phyloP scores from a whole-genome alignment of 345 rosid genomes.

The Linum usitatissimum region DNA sequence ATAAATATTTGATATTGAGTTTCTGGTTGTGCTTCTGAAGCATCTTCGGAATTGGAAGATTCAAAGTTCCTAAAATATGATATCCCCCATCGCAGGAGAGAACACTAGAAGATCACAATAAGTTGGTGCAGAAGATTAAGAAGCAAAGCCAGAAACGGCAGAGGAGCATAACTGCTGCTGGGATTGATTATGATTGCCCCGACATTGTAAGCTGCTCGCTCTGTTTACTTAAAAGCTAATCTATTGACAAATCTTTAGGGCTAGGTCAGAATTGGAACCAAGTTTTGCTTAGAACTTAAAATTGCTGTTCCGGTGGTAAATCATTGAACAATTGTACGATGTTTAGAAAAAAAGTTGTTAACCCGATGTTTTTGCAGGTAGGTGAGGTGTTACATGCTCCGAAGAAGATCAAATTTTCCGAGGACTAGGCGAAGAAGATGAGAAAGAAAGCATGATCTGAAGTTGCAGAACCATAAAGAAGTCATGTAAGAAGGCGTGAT shows the following conservation, averaged over 20 bases:
- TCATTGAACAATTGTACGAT: too few relatives aligned
- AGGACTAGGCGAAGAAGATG: conserved; percentile 25
- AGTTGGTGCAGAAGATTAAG: conserved; percentile 53
- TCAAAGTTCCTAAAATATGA: neutral
- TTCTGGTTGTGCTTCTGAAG: neutral
- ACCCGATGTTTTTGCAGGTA: conserved; percentile 33
- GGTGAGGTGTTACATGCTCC: conserved; percentile 45
- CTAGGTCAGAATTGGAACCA: too few relatives aligned
- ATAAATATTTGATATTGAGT: neutral
- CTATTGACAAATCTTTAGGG: neutral
- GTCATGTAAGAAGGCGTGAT: neutral
- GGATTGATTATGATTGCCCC: conserved; percentile 62
- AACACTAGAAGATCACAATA: conserved; percentile 72
- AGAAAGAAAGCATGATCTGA: too few relatives aligned
- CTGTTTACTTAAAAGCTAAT: neutral
- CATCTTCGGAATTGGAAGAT: neutral
- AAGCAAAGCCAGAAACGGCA: conserved; percentile 52
- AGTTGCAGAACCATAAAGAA: too few relatives aligned
- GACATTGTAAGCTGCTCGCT: conserved; percentile 51
- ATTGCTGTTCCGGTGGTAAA: too few relatives aligned
- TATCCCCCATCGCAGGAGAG: conserved; percentile 40
- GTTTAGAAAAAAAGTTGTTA: neutral
- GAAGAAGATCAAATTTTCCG: conserved; percentile 68
- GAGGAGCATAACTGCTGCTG: conserved; percentile 67
- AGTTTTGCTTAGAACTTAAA: too few relatives aligned